These are phyloP conservation scores for Populus hybrid DNA, from an alignment of 441 rosid species.

Conservation along the genomic window DNA sequence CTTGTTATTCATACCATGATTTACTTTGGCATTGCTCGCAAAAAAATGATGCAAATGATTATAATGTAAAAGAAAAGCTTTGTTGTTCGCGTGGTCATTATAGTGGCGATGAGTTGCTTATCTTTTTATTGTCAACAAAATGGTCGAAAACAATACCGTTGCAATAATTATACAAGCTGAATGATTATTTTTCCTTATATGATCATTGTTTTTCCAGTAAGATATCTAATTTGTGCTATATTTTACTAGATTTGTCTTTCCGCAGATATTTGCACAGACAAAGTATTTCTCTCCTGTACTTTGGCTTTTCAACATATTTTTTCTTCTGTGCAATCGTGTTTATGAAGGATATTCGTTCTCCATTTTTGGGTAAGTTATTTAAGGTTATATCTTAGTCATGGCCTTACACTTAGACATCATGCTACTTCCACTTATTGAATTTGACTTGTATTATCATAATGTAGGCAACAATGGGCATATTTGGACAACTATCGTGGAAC, in stretches of 20 bases:
- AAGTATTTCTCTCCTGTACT: slow-evolving; percentile 53
- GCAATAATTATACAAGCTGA: neutral
- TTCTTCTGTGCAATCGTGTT: slow-evolving; percentile 79
- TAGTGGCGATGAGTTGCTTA: neutral
- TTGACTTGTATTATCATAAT: slow-evolving; percentile 13
- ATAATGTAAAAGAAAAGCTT: neutral
- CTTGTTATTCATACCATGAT: neutral
- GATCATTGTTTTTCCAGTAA: neutral
- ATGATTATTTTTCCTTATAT: neutral
- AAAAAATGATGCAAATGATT: too few species aligned
- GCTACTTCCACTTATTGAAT: slow-evolving; percentile 4
- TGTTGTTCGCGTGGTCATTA: neutral
- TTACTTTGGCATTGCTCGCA: neutral
- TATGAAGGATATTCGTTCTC: slow-evolving; percentile 90
- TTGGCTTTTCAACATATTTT: slow-evolving; percentile 73
- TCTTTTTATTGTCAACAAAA: neutral
- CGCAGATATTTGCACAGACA: slow-evolving; percentile 60
- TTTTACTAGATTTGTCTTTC: slow-evolving; percentile 35
- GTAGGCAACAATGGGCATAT: slow-evolving; percentile 62
- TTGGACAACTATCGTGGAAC: slow-evolving; percentile 81
- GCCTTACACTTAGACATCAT: slow-evolving; percentile 1
- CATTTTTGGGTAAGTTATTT: slow-evolving; percentile 62
- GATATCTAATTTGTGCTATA: slow-evolving; percentile 18
- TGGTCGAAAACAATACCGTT: neutral
- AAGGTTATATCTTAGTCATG: neutral